Base-by-base conservation (phyloP, 2,329 filamentous ascomycete species). In the Colletotrichum somersetense region DNA sequence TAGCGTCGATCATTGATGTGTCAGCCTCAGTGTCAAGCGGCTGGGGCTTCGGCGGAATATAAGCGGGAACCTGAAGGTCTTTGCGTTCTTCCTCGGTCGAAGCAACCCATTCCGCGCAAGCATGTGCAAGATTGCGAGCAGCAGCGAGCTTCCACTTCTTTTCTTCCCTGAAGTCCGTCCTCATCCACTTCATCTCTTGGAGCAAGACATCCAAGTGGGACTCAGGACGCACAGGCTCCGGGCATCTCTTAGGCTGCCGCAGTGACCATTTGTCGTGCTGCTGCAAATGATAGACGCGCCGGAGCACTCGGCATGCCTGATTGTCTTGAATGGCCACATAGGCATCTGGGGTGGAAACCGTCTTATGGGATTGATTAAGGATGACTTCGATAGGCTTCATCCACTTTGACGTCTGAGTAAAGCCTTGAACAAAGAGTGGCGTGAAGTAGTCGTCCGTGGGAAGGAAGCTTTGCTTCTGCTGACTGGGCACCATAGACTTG, bases 111-210 rank as follows among this genome's bases (percentile, higher is more conserved):
- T 96, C 91, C 0, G 92, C 93, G 80, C 96, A 98, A 77, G 92
- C 93, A 77, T 91, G 86, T 1, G 95, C 96, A 72, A 97, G 86
- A 69, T 91, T 94, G 71, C 91, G 92, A 6, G 95, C 95, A 46
- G 92, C 89, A 2, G 92, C 89, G 78, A 90, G 91, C 83, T 98
- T 98, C 95, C 95, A 97, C 80, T 97, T 97, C 52, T 94, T 87
- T 80, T 98, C 96, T 81, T 98, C 94, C 63, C 93, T 89, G 78
- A 98, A 98, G 81, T 99, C 96, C 1, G 95, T 98, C 62, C 95
- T 90, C 94, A 99, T 97, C 96, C 96, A 98, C 80, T 95, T 97
- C 89, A 96, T 94, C 83, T 99, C 95, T 76, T 95, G 89, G 42
- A 99, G 84, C 67, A 98, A 81, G 64, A 96, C 88, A 82, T 99